phyloP scores from a whole-genome alignment of 768 basidiomycete genomes.

The Termitomyces sp. region DNA sequence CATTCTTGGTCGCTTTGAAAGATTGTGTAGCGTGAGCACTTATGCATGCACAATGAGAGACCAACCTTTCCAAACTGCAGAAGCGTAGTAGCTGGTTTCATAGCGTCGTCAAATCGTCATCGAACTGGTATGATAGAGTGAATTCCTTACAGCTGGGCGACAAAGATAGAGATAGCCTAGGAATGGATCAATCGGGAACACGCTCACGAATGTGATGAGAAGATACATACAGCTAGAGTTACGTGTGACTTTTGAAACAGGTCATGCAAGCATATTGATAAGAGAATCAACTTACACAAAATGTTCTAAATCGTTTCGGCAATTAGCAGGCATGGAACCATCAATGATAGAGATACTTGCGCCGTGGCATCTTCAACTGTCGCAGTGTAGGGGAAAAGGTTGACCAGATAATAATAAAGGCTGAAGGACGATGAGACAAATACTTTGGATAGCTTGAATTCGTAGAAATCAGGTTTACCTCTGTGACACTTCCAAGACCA shows the following conservation, averaged over 20 bases:
- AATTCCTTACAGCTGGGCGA: slow-evolving; percentile 9
- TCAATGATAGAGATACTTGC: slow-evolving; percentile 2
- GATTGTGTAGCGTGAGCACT: background rate
- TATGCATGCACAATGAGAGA: background rate
- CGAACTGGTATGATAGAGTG: background rate
- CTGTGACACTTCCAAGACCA: slow-evolving; percentile 9
- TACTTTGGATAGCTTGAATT: background rate
- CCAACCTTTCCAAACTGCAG: slow-evolving; percentile 10
- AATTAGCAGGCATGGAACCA: background rate
- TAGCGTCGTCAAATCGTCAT: background rate
- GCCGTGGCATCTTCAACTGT: slow-evolving; percentile 11
- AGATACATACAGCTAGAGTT: slow-evolving; percentile 8
- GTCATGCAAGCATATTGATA: background rate
- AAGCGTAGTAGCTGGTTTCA: slow-evolving; percentile 9
- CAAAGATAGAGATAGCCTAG: slow-evolving; percentile 9
- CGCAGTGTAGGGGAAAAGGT: slow-evolving; percentile 13
- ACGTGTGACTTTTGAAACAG: slow-evolving; percentile 7
- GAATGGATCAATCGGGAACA: background rate
- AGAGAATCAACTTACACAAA: slow-evolving; percentile 4
- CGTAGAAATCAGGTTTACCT: slow-evolving; percentile 1
- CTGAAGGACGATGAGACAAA: background rate
- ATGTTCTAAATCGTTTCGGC: slow-evolving; percentile 2
- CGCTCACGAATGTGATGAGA: background rate
- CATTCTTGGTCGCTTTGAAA: slow-evolving; percentile 9
- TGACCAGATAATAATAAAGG: slow-evolving; percentile 15